These are phyloP conservation scores for Corymbia citriodora DNA, from an alignment of 441 rosid species.

Conservation along the genomic window DNA sequence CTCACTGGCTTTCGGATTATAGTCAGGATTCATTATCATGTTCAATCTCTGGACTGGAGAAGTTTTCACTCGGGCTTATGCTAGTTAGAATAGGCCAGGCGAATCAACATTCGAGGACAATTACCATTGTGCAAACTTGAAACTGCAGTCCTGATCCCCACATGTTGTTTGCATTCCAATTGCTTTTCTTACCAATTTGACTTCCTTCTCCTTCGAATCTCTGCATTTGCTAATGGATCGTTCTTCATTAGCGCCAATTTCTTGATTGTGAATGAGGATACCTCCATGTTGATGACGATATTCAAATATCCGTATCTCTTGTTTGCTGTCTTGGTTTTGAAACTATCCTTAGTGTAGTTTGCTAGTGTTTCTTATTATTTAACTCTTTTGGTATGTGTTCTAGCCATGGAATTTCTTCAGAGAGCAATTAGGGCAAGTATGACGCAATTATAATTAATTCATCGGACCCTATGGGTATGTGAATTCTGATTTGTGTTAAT, in stretches of 20 bases:
- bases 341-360: neutral
- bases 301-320: neutral
- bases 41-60: too few relatives aligned
- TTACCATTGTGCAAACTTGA: neutral
- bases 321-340: neutral
- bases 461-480: slow-evolving; percentile 94
- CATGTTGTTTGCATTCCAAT: neutral
- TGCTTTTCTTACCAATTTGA: neutral
- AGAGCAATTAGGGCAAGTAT: slow-evolving; percentile 63
- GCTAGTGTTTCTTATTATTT: neutral
- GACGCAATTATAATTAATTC: slow-evolving; percentile 95
- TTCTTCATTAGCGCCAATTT: neutral
- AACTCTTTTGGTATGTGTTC: slow-evolving; percentile 19
- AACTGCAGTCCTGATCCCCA: neutral
- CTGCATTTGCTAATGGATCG: neutral
- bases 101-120: too few relatives aligned
- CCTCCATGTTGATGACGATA: slow-evolving; percentile 87
- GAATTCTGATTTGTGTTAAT: neutral
- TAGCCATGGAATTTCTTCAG: slow-evolving; percentile 84
- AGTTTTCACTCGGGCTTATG: too few relatives aligned
- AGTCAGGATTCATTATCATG: too few relatives aligned
- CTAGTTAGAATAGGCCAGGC: too few relatives aligned
- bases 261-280: neutral
- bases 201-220: neutral
- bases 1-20: too few relatives aligned